Conservation (phyloP, 306 rosid species). For the Trifolium pratense region DNA sequence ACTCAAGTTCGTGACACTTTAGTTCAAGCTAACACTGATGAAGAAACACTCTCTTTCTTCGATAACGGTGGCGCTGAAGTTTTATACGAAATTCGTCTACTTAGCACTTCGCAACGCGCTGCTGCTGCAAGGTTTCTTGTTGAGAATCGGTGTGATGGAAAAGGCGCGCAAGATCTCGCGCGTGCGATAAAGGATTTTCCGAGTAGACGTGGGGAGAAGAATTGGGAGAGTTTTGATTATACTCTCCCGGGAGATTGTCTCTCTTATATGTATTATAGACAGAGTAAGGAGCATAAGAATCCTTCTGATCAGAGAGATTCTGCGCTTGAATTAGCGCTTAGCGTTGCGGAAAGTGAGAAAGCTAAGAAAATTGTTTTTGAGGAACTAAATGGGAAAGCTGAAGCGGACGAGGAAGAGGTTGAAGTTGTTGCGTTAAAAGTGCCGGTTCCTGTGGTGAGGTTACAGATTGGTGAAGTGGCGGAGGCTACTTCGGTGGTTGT, state of each 20-base stretch:
- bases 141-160: conserved; percentile 48
- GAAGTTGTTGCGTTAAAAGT: not conserved
- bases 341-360: conserved; percentile 54
- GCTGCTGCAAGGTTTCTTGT: conserved; percentile 67
- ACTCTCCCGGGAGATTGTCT: conserved; percentile 74
- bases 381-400: conserved; percentile 29
- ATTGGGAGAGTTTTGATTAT: conserved; percentile 75
- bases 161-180: conserved; percentile 69
- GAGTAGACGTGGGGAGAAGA: conserved; percentile 62
- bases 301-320: conserved; percentile 45
- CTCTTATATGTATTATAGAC: conserved; percentile 71
- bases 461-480: conserved; percentile 87
- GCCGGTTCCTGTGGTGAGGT: conserved; percentile 80
- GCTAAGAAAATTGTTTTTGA: conserved; percentile 49
- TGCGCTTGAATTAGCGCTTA: conserved; percentile 63
- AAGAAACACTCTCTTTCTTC: conserved; percentile 51
- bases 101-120: conserved; percentile 60
- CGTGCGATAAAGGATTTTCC: conserved; percentile 83
- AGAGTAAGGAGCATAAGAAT: conserved; percentile 60
- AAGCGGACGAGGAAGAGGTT: conserved; percentile 5
- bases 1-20: conserved; percentile 84
- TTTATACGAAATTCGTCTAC: conserved; percentile 73
- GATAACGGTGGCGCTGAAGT: conserved; percentile 71
- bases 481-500: conserved; percentile 67
- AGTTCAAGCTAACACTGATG: conserved; percentile 54